Conservation (phyloP, 2,329 filamentous ascomycete species). For the Pseudogymnoascus sp. region DNA sequence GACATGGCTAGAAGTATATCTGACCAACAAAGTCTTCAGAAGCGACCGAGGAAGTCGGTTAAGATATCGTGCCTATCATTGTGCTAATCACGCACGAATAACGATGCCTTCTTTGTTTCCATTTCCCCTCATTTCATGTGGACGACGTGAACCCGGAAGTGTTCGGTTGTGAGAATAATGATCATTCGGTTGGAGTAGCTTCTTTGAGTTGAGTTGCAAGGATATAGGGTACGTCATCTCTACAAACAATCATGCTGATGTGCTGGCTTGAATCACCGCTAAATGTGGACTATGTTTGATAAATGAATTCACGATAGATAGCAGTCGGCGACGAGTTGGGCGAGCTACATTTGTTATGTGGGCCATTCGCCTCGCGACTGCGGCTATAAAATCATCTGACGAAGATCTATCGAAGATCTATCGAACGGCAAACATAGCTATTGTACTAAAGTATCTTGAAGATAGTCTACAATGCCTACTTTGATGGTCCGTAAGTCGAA, state of each 20-base stretch:
- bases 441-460: not conserved
- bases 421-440: not conserved
- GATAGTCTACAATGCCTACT: not conserved
- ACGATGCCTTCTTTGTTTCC: not conserved
- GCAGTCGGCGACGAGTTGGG: not conserved
- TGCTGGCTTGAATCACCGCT: not conserved
- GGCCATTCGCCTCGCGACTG: not conserved
- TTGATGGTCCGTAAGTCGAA: constrained; percentile 23
- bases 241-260: not conserved
- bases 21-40: not conserved
- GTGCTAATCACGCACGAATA: not conserved
- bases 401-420: too few relatives aligned
- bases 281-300: not conserved
- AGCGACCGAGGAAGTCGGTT: not conserved
- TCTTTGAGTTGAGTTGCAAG: not conserved
- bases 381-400: not conserved
- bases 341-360: not conserved
- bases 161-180: not conserved
- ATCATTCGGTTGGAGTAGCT: not conserved
- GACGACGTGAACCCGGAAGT: not conserved
- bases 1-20: not conserved
- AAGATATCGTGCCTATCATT: not conserved
- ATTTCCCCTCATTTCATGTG: not conserved
- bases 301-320: not conserved
- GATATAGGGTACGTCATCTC: not conserved